Percentiles rank a stretch among this genome's conserved stretches.
Evolutionary conservation across 2,329 filamentous ascomycete species (phyloP).

Genomic region (Coniochaeta sp.): DNA sequence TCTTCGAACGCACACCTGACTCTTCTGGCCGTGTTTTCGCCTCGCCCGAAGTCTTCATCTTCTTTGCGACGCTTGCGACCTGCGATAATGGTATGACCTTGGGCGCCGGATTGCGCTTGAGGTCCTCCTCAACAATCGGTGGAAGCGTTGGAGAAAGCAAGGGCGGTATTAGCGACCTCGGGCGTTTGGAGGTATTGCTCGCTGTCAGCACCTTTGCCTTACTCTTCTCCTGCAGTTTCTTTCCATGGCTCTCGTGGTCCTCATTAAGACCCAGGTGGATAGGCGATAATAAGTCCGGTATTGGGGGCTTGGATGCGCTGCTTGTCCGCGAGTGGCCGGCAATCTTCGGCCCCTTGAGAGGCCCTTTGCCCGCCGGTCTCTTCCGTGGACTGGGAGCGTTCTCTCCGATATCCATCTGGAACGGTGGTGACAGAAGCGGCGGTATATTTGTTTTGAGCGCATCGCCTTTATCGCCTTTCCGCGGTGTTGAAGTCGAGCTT

Average conservation of each 20-base stretch:
- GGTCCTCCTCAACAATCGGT: conserved; percentile 39
- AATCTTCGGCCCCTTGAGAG: conserved; percentile 29
- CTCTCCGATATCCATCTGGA: conserved; percentile 27
- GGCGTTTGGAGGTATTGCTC: background rate
- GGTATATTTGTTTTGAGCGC: background rate
- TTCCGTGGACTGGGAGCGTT: conserved; percentile 27
- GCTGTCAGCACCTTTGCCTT: conserved; percentile 9
- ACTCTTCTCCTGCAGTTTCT: background rate
- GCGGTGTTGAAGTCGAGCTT: conserved; percentile 14
- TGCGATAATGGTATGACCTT: conserved; percentile 13
- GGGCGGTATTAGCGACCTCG: conserved; percentile 29
- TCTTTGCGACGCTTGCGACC: conserved; percentile 26
- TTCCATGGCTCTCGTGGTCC: conserved; percentile 13
- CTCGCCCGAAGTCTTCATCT: conserved; percentile 22
- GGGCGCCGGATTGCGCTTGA: conserved; percentile 17
- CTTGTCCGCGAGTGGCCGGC: background rate
- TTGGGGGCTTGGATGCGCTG: conserved; percentile 25
- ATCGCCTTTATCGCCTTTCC: conserved; percentile 7
- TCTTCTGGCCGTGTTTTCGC: background rate
- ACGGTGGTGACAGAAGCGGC: background rate
- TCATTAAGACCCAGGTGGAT: conserved; percentile 38
- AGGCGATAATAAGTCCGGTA: conserved; percentile 48
- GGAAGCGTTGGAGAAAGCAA: conserved; percentile 51
- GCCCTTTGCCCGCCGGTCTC: conserved; percentile 16
- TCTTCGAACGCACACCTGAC: conserved; percentile 8